Evolutionary conservation across 345 rosid species (phyloP), one percentile per base, ranked within the genome.

Genomic region (Pistacia integerrima): DNA sequence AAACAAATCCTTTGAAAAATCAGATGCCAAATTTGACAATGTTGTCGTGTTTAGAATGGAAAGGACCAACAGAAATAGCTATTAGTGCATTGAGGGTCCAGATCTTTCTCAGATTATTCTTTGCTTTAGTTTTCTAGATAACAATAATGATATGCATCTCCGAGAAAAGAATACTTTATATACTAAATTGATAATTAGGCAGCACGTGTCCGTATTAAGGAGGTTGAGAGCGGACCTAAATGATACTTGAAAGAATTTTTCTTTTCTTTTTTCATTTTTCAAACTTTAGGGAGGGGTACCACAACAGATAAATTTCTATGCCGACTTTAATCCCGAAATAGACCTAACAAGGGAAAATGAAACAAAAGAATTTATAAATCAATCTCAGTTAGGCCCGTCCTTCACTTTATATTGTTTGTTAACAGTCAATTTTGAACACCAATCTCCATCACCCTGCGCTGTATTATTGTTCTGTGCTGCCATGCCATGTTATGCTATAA

Each of bases 1-100:
- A 49, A 61, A 48, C 67, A 33, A 64, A 36, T 57, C 13, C 60
- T 20, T 63, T 70, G 63, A 67, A 61, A 74, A 78, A 65, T 62
- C 64, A 49, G 67, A 65, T 20, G 41, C 64, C 68, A 57, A 48
- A 25, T 55, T 80, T 78, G 18, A 61, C 62, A n/a, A 22, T 54
- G 28, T 28, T 67, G 67, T 41, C 30, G 51, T 52, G 74, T 65
- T 67, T 52, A 8, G 68, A 30, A 49, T 36, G 35, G 61, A 71
- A 65, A 65, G 57, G 17, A 33, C 54, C 55, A 22, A 41, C 9
- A 68, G 77, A 65, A 14, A 58, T 51, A 30, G 64, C 33, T 20
- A 46, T n/a, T 22, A 46, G 66, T 54, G 66, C 74, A n/a, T 11
- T 14, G 52, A 17, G 76, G 74, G 66, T 30, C 78, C 66, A 1